Evolutionary conservation across 495 filamentous ascomycete genomes (phyloP).

Genomic region (Aspergillus sparsus): DNA sequence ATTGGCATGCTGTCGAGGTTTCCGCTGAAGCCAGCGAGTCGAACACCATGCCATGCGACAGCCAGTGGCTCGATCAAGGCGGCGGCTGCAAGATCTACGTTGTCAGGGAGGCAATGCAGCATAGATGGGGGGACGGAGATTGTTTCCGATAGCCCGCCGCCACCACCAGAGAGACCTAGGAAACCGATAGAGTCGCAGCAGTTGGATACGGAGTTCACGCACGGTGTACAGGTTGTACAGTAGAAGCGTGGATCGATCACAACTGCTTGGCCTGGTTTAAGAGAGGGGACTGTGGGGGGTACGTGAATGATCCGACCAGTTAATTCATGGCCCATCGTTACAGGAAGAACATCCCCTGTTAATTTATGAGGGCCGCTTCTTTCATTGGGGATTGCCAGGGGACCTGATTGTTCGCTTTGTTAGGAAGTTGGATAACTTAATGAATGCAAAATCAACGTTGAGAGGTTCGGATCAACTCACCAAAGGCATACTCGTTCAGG

Average conservation of each 20-base stretch:
- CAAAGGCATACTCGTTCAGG: constrained; percentile 48
- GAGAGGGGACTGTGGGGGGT: not conserved
- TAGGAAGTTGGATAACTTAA: constrained; percentile 21
- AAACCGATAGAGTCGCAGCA: constrained; percentile 52
- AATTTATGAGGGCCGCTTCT: constrained; percentile 47
- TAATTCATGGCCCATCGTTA: constrained; percentile 57
- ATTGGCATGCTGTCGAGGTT: constrained; percentile 45
- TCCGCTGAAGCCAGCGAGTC: constrained; percentile 32
- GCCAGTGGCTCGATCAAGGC: constrained; percentile 60
- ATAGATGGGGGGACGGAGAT: constrained; percentile 14
- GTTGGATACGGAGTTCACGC: constrained; percentile 44
- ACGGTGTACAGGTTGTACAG: constrained; percentile 47
- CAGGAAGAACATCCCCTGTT: constrained; percentile 47
- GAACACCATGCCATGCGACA: constrained; percentile 60
- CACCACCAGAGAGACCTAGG: constrained; percentile 47
- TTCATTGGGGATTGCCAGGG: constrained; percentile 18
- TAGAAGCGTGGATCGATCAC: constrained; percentile 54
- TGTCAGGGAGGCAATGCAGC: constrained; percentile 15
- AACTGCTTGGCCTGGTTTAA: constrained; percentile 13
- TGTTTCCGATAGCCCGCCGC: constrained; percentile 17
- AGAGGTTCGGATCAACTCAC: constrained; percentile 29
- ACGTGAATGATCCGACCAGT: constrained; percentile 32
- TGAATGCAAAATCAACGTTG: not conserved
- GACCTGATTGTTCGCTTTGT: constrained; percentile 23
- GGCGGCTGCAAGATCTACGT: constrained; percentile 34